Evolutionary conservation across 345 rosid species (phyloP), one percentile per base, ranked within the genome.

Genomic region (Capsella bursapastoris): DNA sequence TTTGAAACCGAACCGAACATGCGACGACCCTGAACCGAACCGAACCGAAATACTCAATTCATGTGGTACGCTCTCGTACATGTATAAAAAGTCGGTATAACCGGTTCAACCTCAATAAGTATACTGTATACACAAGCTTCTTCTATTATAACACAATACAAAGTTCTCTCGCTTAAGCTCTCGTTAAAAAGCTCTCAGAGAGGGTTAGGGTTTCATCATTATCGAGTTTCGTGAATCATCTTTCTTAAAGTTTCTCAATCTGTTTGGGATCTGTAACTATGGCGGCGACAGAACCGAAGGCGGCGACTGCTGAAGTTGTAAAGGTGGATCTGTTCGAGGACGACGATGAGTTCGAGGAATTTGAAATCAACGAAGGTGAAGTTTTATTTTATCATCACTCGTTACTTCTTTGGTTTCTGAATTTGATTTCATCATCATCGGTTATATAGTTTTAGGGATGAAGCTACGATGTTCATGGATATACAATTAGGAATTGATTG

Each of bases 241-340:
- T 8, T 8, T 63, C 38, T 7, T 44, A 2, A 63, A 53, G 68
- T 29, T 44, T 45, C 22, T 45, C n/a, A 55, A 63, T 63, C 55
- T n/a, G 40, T 25, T 45, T n/a, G 27, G 11, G 37, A 63, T 44
- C 51, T 38, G 40, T 28, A 40, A 52, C 35, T 15, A 91, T 91
- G 95, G 90, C 95, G 58, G 60, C 86, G 58, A 57, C 86, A n/a
- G 53, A 63, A 4, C 73, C 66, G 1, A 75, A 75, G 22, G 51
- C 68, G 8, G 16, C 73, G 73, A 75, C 63, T 8, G 73, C 63
- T 9, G 79, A 75, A 41, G 94, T 84, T 48, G 87, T 86, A n/a
- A 93, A 93, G 86, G 79, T 93, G 71, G 97, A 93, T 75, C 69
- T 93, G 72, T 89, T 93, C 75, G 97, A 93, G 57, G 98, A 93